Percentiles rank a stretch among this genome's conserved stretches.
phyloP scores from a whole-genome alignment of 495 filamentous ascomycete species.

The Penicillium samsonianum region DNA sequence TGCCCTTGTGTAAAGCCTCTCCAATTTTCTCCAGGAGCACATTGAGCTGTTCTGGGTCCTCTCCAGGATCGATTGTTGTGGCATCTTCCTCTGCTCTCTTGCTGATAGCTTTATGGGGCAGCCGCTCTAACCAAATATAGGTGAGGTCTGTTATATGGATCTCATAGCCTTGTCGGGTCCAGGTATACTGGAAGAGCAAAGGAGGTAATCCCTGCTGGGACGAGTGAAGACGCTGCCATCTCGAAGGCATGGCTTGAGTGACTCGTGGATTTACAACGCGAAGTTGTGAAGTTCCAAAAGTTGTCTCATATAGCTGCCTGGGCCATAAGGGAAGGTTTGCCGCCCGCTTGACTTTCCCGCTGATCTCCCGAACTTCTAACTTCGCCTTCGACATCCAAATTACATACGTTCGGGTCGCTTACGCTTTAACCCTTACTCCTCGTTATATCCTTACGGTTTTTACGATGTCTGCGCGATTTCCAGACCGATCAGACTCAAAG shows the following conservation, averaged over 20 bases:
- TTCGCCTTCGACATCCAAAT: slow-evolving; percentile 12
- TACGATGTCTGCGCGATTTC: slow-evolving; percentile 38
- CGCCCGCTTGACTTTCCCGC: slow-evolving; percentile 35
- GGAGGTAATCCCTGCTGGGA: slow-evolving; percentile 38
- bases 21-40: slow-evolving; percentile 74
- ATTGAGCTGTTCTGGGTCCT: slow-evolving; percentile 67
- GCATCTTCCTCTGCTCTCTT: slow-evolving; percentile 62
- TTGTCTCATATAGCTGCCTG: slow-evolving; percentile 21
- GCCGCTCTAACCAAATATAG: slow-evolving; percentile 76
- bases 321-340: slow-evolving; percentile 26
- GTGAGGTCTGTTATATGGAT: slow-evolving; percentile 82
- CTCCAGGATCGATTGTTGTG: slow-evolving; percentile 83
- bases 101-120: slow-evolving; percentile 64
- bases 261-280: not conserved
- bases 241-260: slow-evolving; percentile 34
- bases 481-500: slow-evolving; percentile 36
- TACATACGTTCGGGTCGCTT: slow-evolving; percentile 3
- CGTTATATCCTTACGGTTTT: not conserved
- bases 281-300: slow-evolving; percentile 2
- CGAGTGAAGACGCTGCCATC: slow-evolving; percentile 41
- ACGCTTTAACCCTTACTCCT: slow-evolving; percentile 6
- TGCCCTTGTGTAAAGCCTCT: slow-evolving; percentile 55
- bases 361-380: slow-evolving; percentile 26
- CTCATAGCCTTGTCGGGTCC: slow-evolving; percentile 60
- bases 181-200: slow-evolving; percentile 55